A percentile compares a stretch with the other conserved stretches of the same genome.
These are phyloP conservation scores for Monosporascus ibericus DNA, from an alignment of 2,329 filamentous ascomycete species.

Conservation along the genomic window DNA sequence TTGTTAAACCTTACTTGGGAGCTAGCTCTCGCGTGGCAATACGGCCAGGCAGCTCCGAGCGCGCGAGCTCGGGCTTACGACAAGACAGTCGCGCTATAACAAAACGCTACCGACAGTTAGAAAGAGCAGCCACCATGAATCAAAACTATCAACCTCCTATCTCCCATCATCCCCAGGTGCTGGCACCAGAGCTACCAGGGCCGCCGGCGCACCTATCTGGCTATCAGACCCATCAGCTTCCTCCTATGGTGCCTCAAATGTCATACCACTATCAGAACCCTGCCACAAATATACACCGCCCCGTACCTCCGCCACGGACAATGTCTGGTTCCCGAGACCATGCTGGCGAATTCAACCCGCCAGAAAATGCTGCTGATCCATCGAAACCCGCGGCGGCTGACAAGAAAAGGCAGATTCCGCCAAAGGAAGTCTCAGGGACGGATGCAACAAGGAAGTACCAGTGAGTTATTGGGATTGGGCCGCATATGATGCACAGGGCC, in stretches of 20 bases:
- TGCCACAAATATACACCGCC: constrained; percentile 22
- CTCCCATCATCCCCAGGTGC: background rate
- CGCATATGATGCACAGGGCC: background rate
- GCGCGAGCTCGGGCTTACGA: background rate
- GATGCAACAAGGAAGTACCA: constrained; percentile 23
- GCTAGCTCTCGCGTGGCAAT: background rate
- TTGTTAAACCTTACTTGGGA: too few relatives aligned
- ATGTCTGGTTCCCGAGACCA: constrained; percentile 22
- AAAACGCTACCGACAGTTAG: background rate
- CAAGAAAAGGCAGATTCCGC: constrained; percentile 15
- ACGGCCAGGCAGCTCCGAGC: background rate
- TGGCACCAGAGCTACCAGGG: background rate
- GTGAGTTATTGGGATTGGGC: constrained; percentile 10
- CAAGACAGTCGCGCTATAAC: background rate
- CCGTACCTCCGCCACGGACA: constrained; percentile 24
- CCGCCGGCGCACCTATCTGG: background rate
- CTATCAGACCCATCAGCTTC: background rate
- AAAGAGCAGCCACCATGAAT: background rate
- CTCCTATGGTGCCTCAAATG: background rate
- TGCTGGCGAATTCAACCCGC: constrained; percentile 13
- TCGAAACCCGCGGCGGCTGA: constrained; percentile 19
- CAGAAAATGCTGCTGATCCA: constrained; percentile 20
- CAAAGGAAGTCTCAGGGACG: constrained; percentile 19
- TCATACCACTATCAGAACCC: constrained; percentile 22
- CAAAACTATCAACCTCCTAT: background rate